Percentiles rank a stretch among this genome's conserved stretches.
Evolutionary conservation across 768 basidiomycete species (phyloP).

Genomic region (Lyophyllum shimeji): DNA sequence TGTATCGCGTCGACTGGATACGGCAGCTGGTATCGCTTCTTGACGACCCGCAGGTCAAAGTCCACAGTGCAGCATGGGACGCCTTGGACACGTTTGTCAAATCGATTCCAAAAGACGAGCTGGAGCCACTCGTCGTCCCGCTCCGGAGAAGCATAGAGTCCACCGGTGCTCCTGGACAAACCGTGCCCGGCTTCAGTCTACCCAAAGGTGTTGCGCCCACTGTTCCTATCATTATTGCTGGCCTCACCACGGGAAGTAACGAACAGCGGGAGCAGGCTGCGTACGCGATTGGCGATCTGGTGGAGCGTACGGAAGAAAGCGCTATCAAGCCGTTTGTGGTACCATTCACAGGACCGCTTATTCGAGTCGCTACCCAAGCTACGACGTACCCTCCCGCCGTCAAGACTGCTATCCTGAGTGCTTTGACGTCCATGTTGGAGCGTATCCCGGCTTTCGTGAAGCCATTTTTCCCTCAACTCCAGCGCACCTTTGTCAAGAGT

Average conservation of each 20-base stretch:
- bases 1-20: constrained; percentile 94
- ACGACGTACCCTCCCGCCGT: constrained; percentile 90
- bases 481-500: constrained; percentile 95
- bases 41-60: constrained; percentile 72
- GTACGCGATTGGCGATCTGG: constrained; percentile 94
- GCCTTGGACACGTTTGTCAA: constrained; percentile 89
- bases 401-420: constrained; percentile 87
- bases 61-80: constrained; percentile 80
- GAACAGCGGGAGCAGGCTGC: constrained; percentile 95
- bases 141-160: constrained; percentile 86
- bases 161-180: constrained; percentile 72
- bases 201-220: constrained; percentile 81
- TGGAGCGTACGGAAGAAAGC: constrained; percentile 75
- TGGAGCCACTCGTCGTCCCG: constrained; percentile 88
- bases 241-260: constrained; percentile 91
- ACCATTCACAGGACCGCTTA: constrained; percentile 92
- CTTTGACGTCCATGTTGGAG: constrained; percentile 82
- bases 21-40: constrained; percentile 82
- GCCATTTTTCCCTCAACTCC: constrained; percentile 98
- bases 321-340: constrained; percentile 96
- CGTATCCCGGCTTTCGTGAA: constrained; percentile 88
- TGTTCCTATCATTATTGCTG: constrained; percentile 87
- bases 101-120: constrained; percentile 87
- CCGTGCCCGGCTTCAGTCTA: constrained; percentile 84
- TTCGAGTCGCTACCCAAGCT: constrained; percentile 90